phyloP scores from a whole-genome alignment of 2,329 filamentous ascomycete genomes.

The Cordyceps militaris region DNA sequence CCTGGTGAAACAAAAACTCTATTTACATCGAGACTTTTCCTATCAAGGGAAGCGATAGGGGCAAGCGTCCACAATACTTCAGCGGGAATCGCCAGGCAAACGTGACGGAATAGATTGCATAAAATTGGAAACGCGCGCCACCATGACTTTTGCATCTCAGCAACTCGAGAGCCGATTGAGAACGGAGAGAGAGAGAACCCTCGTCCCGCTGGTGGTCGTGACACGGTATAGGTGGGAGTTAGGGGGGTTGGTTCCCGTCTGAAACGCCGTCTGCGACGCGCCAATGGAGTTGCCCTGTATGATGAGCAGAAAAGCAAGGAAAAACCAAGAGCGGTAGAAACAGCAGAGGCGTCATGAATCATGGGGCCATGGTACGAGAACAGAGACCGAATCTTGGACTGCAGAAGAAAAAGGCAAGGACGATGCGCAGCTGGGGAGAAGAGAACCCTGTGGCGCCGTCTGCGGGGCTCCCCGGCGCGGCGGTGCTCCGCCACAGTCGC shows the following conservation, averaged over 20 bases:
- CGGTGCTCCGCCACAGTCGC: neutral
- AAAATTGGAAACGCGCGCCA: neutral
- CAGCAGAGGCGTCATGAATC: neutral
- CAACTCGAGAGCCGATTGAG: neutral
- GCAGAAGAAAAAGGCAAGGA: neutral
- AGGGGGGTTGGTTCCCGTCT: neutral
- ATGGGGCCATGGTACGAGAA: neutral
- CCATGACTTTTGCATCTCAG: no score
- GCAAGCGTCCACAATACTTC: neutral
- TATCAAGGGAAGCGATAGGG: neutral
- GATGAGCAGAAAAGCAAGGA: neutral
- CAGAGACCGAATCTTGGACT: no score
- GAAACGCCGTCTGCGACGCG: slow-evolving; percentile 8
- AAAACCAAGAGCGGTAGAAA: neutral
- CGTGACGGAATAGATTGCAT: neutral
- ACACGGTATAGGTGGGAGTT: neutral
- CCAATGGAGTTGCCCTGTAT: neutral
- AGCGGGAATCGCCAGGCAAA: neutral
- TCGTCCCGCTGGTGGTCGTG: neutral
- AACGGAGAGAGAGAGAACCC: neutral
- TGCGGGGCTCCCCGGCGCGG: neutral
- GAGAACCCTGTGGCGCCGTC: neutral
- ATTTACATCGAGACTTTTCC: neutral
- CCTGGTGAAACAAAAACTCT: neutral
- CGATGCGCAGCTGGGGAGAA: neutral